Base-by-base conservation (phyloP, 2,329 filamentous ascomycete genomes). In the Botryosphaeria dothidea region DNA sequence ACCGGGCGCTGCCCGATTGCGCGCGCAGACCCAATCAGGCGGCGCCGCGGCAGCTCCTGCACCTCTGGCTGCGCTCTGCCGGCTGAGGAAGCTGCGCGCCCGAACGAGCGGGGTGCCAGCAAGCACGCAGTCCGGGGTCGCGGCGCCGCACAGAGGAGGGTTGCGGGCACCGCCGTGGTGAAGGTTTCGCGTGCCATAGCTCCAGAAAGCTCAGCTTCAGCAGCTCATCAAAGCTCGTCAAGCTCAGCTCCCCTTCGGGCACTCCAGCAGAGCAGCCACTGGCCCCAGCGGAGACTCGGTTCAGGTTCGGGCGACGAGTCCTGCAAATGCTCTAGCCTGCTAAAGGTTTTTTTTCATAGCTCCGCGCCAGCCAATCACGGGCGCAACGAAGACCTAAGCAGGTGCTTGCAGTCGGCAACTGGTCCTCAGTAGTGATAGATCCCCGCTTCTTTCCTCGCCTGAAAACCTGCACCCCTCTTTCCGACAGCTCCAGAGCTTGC, bases 331-430 rank as follows among this genome's bases (percentile, higher is more conserved):
- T 62, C 25, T 62, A 62, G 43, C 19, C 57, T 36, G n/a, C n/a
- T 49, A 15, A 46, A 17, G 61, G 27, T 48, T 48, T 57, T 64
- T 62, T 56, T 57, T 57, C 61, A 54, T 38, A n/a, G n/a, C n/a
- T n/a, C n/a, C 27, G 36, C 31, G 60, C 62, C 38, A 45, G 43
- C 62, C 62, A 64, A 64, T 64, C 52, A 64, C 51, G 51, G 51
- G 29, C 25, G 51, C 62, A 57, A 36, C 43, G 38, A 58, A 19
- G 54, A 38, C 54, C 54, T 58, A 34, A 57, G 49, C 48, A 49
- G 54, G 62, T 57, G 62, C 51, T 57, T 64, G 62, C 62, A 64
- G 56, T 38, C 57, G 41, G 43, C 57, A 49, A 46, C 43, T 46
- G 62, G 51, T 45, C 19, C 48, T 49, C 38, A 62, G 43, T 43